Base-by-base conservation (phyloP, 768 basidiomycete species). In the Boletus coccyginus region DNA sequence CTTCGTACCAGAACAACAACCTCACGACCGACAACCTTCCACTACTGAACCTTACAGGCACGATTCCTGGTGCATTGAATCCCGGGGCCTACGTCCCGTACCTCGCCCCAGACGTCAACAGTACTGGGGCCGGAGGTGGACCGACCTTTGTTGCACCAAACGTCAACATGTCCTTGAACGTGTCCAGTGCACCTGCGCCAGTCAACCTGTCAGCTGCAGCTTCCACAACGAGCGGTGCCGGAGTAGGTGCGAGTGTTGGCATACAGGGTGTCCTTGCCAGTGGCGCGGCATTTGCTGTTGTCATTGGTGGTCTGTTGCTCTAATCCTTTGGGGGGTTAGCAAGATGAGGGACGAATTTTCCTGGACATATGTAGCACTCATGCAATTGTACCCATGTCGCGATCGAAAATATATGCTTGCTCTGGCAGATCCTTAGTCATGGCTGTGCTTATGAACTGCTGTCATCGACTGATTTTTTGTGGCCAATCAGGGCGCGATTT, bases 31-130 rank as follows among this genome's bases (percentile, higher is more conserved):
- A 53, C 24, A 21, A 56, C 6, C 54, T 72, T 44, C 74, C 79
- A 4, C 52, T 71, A 29, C 65, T 75, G 39, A 83, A 83, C 66
- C 14, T 73, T 3, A 76, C 77, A 5, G 76, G 72, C 39, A 73
- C 64, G 13, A 70, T 70, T 55, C 71, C 78, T 10, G 82, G 82
- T 27, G 66, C 78, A 32, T 70, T 81, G 60, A 80, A 79, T 63
- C 62, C 70, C 27, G 43, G 57, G 6, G 55, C 62, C 24, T 82
- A 72, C 60, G 69, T 76, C 19, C 79, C 81, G 11, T 80, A 75
- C 69, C 53, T 71, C 7, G 78, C 81, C 7, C 81, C 81, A 3
- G 69, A 78, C 66, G 49, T 54, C 27, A 62, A 61, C 41, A 74
- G 73, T 38, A 58, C 63, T 36, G 75, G 79, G 41, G 77, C 77